Percentiles rank a stretch among this genome's conserved stretches.
phyloP scores from a whole-genome alignment of 2,329 filamentous ascomycete species.

The Botrytis fragariae region DNA sequence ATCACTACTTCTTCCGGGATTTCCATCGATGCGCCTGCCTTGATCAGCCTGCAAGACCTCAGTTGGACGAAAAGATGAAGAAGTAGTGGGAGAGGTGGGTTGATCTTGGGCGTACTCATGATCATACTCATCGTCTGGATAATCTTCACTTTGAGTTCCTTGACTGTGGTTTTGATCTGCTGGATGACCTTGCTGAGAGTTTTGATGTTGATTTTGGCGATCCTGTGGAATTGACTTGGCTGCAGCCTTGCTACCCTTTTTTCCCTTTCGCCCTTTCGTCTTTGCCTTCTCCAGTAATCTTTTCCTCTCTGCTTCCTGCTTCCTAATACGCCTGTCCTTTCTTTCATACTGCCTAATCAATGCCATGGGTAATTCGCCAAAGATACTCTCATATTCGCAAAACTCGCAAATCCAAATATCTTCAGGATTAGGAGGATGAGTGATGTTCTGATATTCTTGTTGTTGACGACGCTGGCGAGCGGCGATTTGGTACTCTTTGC shows the following conservation, averaged over 20 bases:
- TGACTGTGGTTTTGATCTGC: constrained; percentile 37
- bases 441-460: constrained; percentile 73
- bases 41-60: constrained; percentile 7
- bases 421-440: constrained; percentile 66
- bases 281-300: constrained; percentile 88
- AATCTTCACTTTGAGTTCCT: constrained; percentile 49
- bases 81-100: constrained; percentile 8
- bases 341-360: constrained; percentile 91
- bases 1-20: constrained; percentile 10
- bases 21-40: constrained; percentile 9
- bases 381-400: constrained; percentile 96
- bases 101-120: constrained; percentile 41
- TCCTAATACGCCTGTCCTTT: constrained; percentile 82
- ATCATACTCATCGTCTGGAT: constrained; percentile 49
- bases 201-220: constrained; percentile 33
- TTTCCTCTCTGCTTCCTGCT: constrained; percentile 81
- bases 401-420: constrained; percentile 97
- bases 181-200: constrained; percentile 41
- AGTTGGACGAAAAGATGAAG: background rate
- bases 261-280: constrained; percentile 86
- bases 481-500: constrained; percentile 70
- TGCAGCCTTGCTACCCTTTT: constrained; percentile 67
- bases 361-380: constrained; percentile 79
- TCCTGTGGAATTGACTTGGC: constrained; percentile 32
- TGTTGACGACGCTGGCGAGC: constrained; percentile 75